Evolutionary conservation across 2,329 filamentous ascomycete species (phyloP), one percentile per base, ranked within the genome.

Genomic region (Daldinia eschscholtzii): DNA sequence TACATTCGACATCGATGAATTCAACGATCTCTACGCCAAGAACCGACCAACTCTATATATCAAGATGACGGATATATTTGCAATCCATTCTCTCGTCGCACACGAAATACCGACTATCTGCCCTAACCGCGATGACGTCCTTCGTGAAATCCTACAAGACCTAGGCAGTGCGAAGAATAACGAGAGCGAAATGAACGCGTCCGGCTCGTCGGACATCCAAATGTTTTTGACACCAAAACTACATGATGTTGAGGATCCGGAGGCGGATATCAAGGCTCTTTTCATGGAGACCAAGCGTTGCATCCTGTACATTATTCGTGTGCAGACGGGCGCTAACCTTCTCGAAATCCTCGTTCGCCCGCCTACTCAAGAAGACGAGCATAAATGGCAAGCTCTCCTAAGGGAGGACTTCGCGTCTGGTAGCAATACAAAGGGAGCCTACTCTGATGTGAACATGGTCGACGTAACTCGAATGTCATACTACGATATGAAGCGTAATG

Each of bases 241-340:
- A 60, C 93, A 97, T 77, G 92, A 97, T 75, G 84, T 94, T 68
- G 93, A 97, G 75, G 96, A 99, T 78, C 95, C 96, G 3, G 95
- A 98, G 77, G 93, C 94, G 3, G 92, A 96, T 67, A 86, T 96
- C 70, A 98, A 98, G 81, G 87, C 94, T 1, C 86, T 99, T 2
- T 98, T 98, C 79, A 98, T 98, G 90, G 96, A 98, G 82, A 98
- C 96, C 2, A 99, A 99, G 83, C 91, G 96, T 75, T 97, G 96
- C 77, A 92, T 98, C 44, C 84, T 99, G 70, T 99, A 98, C 81
- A 98, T 99, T 79, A 98, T 99, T 77, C 92, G 96, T 66, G 92
- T 99, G 39, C 97, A 99, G 80, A 93, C 93, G 1, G 96, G 96
- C 7, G 84, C 90, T 58, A 97, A 95, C 75, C 87, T 99, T n/a